phyloP scores from a whole-genome alignment of 2,329 filamentous ascomycete genomes.

The Dothidotthia symphoricarpi region DNA sequence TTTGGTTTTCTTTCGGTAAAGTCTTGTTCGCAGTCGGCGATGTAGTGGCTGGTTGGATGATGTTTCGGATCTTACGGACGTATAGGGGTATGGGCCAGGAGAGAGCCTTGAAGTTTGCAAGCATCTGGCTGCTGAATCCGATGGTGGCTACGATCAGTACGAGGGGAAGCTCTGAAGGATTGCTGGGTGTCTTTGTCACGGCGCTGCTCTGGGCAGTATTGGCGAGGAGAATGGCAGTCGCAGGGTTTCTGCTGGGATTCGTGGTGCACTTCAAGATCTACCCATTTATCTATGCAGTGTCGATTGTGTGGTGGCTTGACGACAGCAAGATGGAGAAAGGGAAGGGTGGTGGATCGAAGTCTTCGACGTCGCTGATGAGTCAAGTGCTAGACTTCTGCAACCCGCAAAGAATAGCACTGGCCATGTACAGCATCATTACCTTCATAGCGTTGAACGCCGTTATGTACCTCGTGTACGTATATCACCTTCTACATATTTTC shows the following conservation, averaged over 20 bases:
- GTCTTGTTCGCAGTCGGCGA: conserved; percentile 80
- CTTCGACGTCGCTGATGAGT: conserved; percentile 20
- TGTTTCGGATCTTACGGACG: conserved; percentile 56
- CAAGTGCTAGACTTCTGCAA: conserved; percentile 30
- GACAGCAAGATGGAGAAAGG: conserved; percentile 40
- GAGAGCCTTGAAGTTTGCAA: conserved; percentile 70
- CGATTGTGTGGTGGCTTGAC: conserved; percentile 79
- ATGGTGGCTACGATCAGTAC: conserved; percentile 99
- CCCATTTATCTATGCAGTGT: conserved; percentile 88
- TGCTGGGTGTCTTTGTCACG: conserved; percentile 81
- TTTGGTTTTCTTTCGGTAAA: conserved; percentile 83
- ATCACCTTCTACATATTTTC: background rate
- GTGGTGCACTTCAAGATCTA: conserved; percentile 98
- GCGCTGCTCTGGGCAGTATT: conserved; percentile 80
- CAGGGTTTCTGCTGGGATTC: conserved; percentile 74
- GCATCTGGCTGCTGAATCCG: conserved; percentile 91
- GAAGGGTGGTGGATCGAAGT: conserved; percentile 1
- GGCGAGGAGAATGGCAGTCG: conserved; percentile 59
- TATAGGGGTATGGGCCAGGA: conserved; percentile 36
- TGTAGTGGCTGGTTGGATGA: conserved; percentile 78
- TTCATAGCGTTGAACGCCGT: conserved; percentile 71
- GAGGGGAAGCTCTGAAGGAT: conserved; percentile 85
- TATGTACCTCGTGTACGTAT: conserved; percentile 72
- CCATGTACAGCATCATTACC: conserved; percentile 64
- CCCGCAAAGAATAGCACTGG: conserved; percentile 55